Evolutionary conservation across 2,329 filamentous ascomycete species (phyloP).

Genomic region (Paecilomyces formosus): DNA sequence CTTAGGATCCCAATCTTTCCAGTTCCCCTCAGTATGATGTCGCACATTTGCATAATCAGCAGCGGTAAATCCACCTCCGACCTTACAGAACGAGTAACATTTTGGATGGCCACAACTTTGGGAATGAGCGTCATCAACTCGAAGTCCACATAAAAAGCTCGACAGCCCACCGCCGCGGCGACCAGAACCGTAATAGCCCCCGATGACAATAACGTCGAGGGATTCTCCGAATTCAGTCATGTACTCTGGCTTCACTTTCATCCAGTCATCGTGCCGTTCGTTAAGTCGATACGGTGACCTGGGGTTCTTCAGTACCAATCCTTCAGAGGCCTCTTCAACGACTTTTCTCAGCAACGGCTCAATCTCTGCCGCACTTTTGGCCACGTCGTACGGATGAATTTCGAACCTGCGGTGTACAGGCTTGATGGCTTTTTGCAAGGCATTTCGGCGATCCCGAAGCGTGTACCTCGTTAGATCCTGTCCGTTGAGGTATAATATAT

Average conservation of each 20-base stretch:
- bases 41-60: conserved; percentile 78
- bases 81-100: conserved; percentile 93
- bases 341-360: conserved; percentile 74
- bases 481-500: conserved; percentile 84
- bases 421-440: conserved; percentile 63
- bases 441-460: conserved; percentile 69
- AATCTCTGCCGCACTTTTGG: conserved; percentile 62
- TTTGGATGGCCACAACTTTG: conserved; percentile 57
- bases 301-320: conserved; percentile 89
- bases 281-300: conserved; percentile 79
- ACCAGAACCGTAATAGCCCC: conserved; percentile 87
- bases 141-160: conserved; percentile 83
- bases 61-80: conserved; percentile 84
- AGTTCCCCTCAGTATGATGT: conserved; percentile 84
- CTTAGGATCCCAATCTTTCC: conserved; percentile 74
- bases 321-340: conserved; percentile 80
- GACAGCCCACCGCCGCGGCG: conserved; percentile 74
- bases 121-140: conserved; percentile 63
- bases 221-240: conserved; percentile 95
- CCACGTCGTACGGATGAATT: conserved; percentile 64
- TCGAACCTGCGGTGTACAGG: conserved; percentile 71
- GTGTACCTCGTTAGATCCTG: conserved; percentile 72
- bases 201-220: conserved; percentile 81
- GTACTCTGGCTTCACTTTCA: conserved; percentile 98
- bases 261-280: conserved; percentile 89